Evolutionary conservation across 169 alveolate genomes (phyloP), one percentile per base, ranked within the genome.

Genomic region (Babesia divergens): DNA sequence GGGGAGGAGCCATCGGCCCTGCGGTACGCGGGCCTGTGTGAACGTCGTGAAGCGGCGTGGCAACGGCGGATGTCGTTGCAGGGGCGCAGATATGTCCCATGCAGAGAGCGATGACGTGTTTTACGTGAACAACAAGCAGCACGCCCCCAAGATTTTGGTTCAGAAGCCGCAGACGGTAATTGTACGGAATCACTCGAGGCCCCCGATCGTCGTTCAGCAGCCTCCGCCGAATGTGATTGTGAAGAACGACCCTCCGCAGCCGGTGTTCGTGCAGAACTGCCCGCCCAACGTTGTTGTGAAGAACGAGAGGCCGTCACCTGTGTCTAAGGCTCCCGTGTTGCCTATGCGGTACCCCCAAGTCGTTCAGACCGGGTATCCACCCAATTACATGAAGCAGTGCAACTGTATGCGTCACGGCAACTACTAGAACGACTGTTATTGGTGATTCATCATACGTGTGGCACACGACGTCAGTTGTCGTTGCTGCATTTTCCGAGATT

Each of bases 141-240:
- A 75, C 40, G 71, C 89, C 32, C 93, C 93, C 37, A 84, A 82
- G 68, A 71, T 88, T 42, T 40, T 88, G 46, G 84, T 86, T 34
- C 93, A 88, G 64, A 84, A 84, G 47, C 93, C 93, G 20, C 88
- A 80, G 40, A 88, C 93, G 0, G 93, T 88, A 22, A 82, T 88
- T 44, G 93, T 88, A 26, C 72, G 91, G 50, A 88, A 88, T 64
- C 80, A 74, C 28, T 68, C 91, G 20, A 58, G 91, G 32, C 93
- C 93, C 14, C 93, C 93, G 18, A 70, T 88, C 49, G 91, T 88
- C 50, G 87, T 88, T 14, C 87, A 83, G 50, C 93, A 86, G 55
- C 93, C 90, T 46, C 91, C 93, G n/a, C 91, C 93, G 31, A 88
- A 88, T 44, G 84, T 88, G 20, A 69, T 88, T 32, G 86, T 88